Conservation (phyloP, 2,329 filamentous ascomycete genomes). For the Cylindrodendrum hubeiense region DNA sequence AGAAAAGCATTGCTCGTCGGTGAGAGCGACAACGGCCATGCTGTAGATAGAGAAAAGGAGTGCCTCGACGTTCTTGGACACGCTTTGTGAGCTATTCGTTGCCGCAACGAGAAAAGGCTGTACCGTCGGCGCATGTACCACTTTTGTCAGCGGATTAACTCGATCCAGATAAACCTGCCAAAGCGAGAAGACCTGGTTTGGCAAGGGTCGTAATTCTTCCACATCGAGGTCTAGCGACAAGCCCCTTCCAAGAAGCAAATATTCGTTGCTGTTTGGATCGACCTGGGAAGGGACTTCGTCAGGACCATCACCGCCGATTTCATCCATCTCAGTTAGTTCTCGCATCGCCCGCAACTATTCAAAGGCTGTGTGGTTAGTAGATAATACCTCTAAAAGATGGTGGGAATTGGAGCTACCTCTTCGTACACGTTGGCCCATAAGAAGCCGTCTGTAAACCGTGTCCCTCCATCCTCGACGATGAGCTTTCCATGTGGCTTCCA, state of each 20-base stretch:
- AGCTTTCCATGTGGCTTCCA: not conserved
- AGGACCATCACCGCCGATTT: not conserved
- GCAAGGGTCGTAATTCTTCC: not conserved
- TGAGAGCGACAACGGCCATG: slow-evolving; percentile 4
- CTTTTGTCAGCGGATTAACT: slow-evolving; percentile 20
- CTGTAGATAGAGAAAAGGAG: slow-evolving; percentile 19
- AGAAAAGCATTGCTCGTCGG: slow-evolving; percentile 1
- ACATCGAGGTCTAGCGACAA: not conserved
- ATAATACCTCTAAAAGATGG: not conserved
- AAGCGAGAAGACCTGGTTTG: slow-evolving; percentile 11
- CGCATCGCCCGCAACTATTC: not conserved
- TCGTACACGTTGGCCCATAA: not conserved
- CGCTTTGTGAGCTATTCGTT: not conserved
- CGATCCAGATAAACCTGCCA: slow-evolving; percentile 23
- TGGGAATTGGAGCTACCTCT: not conserved
- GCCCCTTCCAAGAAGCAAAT: not conserved
- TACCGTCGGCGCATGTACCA: slow-evolving; percentile 17
- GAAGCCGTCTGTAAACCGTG: not conserved
- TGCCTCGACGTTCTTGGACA: slow-evolving; percentile 4
- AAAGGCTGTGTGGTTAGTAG: not conserved
- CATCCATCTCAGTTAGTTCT: not conserved
- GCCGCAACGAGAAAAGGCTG: slow-evolving; percentile 7
- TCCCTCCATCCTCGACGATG: not conserved
- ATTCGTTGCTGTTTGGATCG: not conserved
- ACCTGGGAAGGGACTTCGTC: not conserved